Evolutionary conservation across 805 yeast genomes (phyloP), one percentile per base, ranked within the genome.

Genomic region (Kodamaea hsintzibuensis): DNA sequence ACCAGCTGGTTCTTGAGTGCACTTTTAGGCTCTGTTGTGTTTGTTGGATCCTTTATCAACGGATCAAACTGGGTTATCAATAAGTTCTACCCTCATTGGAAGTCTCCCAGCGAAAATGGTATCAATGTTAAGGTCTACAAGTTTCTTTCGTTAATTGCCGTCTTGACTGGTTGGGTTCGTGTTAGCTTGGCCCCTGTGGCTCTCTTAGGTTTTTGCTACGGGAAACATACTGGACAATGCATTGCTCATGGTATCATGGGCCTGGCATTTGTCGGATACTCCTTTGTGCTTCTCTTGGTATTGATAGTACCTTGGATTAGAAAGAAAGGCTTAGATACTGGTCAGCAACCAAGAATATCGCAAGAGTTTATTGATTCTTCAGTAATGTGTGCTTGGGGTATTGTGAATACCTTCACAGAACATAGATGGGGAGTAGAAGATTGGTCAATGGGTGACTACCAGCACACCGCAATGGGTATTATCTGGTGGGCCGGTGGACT

Each of bases 201-300:
- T 1, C 65, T 91, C 57, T 82, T 90, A 58, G 97, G 97, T 1
- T 93, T 91, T 69, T 93, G 98, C 71, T 84, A 90, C 61, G 88
- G 81, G 4, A 77, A 69, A 37, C 95, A 89, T 62, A 85, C 96
- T 0, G 98, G 98, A 19, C 98, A 93, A 71, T 93, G 98, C 69
- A 82, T 91, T 42, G 98, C 98, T 0, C 98, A 93, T 68, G 98
- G 97, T 3, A 89, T 93, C 56, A 93, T 93, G 98, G 98, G 98
- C 0, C 81, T 89, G 19, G 86, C 96, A 0, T 93, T 93, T 61
- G 80, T 93, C 9, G 70, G 79, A 3, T 93, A 93, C 67, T 96
- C 97, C 3, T 84, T 86, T 56, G 70, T 91, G 9, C 77, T 90
- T 60, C 67, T 83, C 2, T 68, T 84, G 62, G 85, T 90, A 62